Conservation (phyloP, 306 rosid genomes). For the Cicer arietinum region DNA sequence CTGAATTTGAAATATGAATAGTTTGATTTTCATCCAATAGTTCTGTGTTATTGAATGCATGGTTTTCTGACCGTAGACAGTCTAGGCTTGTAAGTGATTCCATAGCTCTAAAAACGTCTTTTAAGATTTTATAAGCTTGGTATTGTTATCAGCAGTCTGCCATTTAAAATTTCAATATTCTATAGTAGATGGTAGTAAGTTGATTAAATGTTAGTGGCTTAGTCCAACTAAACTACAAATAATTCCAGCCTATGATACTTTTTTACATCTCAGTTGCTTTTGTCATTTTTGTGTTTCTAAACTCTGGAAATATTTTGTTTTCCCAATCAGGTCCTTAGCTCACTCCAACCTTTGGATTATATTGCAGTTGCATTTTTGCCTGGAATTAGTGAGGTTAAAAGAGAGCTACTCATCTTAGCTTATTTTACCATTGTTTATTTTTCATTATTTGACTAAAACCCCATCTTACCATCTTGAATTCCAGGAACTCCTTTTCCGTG, state of each 20-base stretch:
- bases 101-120: constrained; percentile 31
- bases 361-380: constrained; percentile 71
- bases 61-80: too few species aligned
- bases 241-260: background rate
- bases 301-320: constrained; percentile 42
- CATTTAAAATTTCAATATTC: constrained; percentile 26
- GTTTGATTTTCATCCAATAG: background rate
- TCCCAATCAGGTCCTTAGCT: constrained; percentile 75
- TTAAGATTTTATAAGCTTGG: constrained; percentile 25
- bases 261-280: constrained; percentile 36
- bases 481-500: constrained; percentile 94
- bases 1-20: background rate
- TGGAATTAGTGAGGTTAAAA: constrained; percentile 83
- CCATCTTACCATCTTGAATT: constrained; percentile 26
- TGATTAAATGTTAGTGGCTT: constrained; percentile 6
- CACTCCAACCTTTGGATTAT: constrained; percentile 85
- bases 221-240: constrained; percentile 1
- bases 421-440: constrained; percentile 14
- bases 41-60: too few species aligned
- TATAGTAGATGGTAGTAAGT: constrained; percentile 15
- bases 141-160: constrained; percentile 8
- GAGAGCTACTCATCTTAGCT: constrained; percentile 2
- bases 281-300: constrained; percentile 38
- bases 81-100: constrained; percentile 46
- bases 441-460: constrained; percentile 24